phyloP scores from a whole-genome alignment of 2,329 filamentous ascomycete genomes.

The Coniochaeta sp. region DNA sequence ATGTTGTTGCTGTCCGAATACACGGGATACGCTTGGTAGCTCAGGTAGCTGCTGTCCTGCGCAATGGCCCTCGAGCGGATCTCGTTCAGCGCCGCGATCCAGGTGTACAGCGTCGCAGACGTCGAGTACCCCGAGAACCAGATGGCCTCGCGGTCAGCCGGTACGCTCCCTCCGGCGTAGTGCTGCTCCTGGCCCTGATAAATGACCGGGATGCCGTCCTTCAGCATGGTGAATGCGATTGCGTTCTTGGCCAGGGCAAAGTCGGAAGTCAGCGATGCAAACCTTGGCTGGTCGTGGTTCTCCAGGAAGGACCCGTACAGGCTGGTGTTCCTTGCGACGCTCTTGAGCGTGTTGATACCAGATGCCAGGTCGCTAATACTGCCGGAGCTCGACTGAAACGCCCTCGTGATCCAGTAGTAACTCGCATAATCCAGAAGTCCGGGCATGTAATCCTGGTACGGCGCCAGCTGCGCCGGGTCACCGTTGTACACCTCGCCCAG shows the following conservation, averaged over 20 bases:
- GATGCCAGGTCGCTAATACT: conserved; percentile 26
- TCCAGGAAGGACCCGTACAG: conserved; percentile 36
- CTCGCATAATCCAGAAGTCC: conserved; percentile 42
- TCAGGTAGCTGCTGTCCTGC: conserved; percentile 27
- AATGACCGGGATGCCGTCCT: conserved; percentile 49
- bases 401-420: conserved; percentile 18
- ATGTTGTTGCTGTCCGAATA: conserved; percentile 32
- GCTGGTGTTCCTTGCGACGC: conserved; percentile 21
- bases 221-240: conserved; percentile 45
- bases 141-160: conserved; percentile 39
- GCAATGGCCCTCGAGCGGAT: conserved; percentile 37
- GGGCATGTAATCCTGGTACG: conserved; percentile 36
- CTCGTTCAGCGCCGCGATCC: conserved; percentile 38
- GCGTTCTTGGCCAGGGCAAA: conserved; percentile 42
- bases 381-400: conserved; percentile 18
- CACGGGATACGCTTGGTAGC: conserved; percentile 27
- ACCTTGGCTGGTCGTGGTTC: conserved; percentile 40
- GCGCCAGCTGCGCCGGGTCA: conserved; percentile 31
- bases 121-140: conserved; percentile 40
- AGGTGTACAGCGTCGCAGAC: conserved; percentile 31
- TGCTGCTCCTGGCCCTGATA: conserved; percentile 54
- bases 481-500: conserved; percentile 44
- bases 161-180: conserved; percentile 32
- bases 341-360: conserved; percentile 16
- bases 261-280: conserved; percentile 36